Base-by-base conservation (phyloP, 345 rosid species). In the Schrenkiella parvula region DNA sequence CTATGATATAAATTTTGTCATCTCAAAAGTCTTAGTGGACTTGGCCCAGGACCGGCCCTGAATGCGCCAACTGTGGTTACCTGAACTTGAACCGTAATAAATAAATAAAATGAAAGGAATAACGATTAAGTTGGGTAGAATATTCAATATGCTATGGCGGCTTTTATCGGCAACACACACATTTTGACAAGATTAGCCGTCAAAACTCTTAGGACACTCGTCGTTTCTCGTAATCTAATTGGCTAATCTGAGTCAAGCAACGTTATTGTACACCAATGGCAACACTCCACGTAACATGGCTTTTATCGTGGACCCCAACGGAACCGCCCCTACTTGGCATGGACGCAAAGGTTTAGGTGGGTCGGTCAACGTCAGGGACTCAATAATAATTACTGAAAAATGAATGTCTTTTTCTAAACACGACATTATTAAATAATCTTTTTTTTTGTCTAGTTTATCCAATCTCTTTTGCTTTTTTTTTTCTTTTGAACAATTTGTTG, bases 271-370 rank as follows among this genome's bases (percentile, higher is more conserved):
- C 44, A 14, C 66, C 14, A 57, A 57, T 56, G 1, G 57, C 18
- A 6, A 37, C 12, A 1, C 4, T 37, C 44, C 72, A 66, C 31
- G 39, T 56, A 14, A 35, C 6, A 10, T n/a, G 8, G 21, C 42
- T 21, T 32, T 31, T 7, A 10, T 1, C 1, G 12, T 26, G 39
- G 73, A 65, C 3, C 73, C 73, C 62, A 61, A 12, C 7, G 10
- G n/a, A 41, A 12, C 70, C 76, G 21, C 55, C 61, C 72, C 68
- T 66, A 66, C 78, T 66, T 74, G 73, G 52, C 46, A 32, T 50
- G 10, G 55, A 67, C 68, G 73, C 63, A 58, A 74, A 66, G 38
- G 61, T 29, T 66, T 19, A 21, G 12, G 6, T 53, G 56, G 31
- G 38, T 48, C 43, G 26, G 61, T 50, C 68, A 47, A n/a, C 42